phyloP scores from a whole-genome alignment of 192 early-diverging fungal species.

The Coemansia sp. region DNA sequence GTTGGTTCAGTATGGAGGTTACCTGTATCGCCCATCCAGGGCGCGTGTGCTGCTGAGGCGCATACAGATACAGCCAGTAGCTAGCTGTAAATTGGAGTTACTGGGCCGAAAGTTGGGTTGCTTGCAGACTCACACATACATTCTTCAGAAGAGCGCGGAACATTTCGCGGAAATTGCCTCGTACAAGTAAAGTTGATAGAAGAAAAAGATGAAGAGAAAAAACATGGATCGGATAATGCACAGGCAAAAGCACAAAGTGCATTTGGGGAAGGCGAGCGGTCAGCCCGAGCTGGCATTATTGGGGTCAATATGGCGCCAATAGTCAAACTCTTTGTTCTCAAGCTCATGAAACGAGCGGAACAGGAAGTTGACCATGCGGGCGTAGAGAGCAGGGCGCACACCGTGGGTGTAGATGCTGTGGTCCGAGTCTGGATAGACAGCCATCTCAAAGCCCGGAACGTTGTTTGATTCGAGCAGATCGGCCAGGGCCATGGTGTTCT shows the following conservation, averaged over 20 bases:
- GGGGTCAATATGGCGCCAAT: slow-evolving; percentile 39
- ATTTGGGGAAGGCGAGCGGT: neutral
- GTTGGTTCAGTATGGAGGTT: neutral
- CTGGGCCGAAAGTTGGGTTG: neutral
- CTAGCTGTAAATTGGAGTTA: neutral
- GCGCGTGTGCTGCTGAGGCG: neutral
- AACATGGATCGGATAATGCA: neutral
- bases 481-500: slow-evolving; percentile 79
- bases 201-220: neutral
- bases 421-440: slow-evolving; percentile 87
- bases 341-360: slow-evolving; percentile 58
- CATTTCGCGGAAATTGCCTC: neutral
- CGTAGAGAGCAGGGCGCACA: slow-evolving; percentile 70
- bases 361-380: slow-evolving; percentile 57
- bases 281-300: slow-evolving; percentile 14
- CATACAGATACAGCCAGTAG: neutral
- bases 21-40: neutral
- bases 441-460: slow-evolving; percentile 79
- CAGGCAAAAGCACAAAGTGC: neutral
- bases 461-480: slow-evolving; percentile 71
- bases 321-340: slow-evolving; percentile 50
- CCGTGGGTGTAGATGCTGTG: slow-evolving; percentile 79
- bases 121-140: slow-evolving; percentile 1
- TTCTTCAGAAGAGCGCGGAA: slow-evolving; percentile 1
- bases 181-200: neutral